Evolutionary conservation across 768 basidiomycete genomes (phyloP).

Genomic region (Macrolepiota dolichaula): DNA sequence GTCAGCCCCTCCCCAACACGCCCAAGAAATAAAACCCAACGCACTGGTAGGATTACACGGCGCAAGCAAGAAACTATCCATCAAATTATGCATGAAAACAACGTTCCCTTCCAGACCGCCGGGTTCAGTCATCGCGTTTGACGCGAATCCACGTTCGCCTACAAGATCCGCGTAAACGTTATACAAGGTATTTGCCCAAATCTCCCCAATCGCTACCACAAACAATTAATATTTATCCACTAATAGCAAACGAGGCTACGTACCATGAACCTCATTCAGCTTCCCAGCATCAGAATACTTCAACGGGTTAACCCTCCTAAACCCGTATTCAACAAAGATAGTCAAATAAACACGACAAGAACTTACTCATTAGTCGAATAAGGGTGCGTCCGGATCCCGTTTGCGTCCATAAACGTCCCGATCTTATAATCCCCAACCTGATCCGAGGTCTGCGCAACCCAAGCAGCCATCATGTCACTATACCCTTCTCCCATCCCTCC

Average conservation of each 20-base stretch:
- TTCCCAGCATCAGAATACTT: slow-evolving; percentile 36
- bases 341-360: neutral
- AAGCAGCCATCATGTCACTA: slow-evolving; percentile 53
- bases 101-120: slow-evolving; percentile 42
- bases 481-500: slow-evolving; percentile 72
- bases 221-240: neutral
- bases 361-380: slow-evolving; percentile 50
- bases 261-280: slow-evolving; percentile 44
- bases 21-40: slow-evolving; percentile 13
- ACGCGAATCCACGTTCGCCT: slow-evolving; percentile 30
- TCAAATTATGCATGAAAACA: slow-evolving; percentile 48
- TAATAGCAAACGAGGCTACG: slow-evolving; percentile 9
- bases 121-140: slow-evolving; percentile 36
- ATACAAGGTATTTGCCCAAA: slow-evolving; percentile 47
- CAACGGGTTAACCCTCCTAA: slow-evolving; percentile 37
- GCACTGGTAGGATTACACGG: slow-evolving; percentile 49
- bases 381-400: slow-evolving; percentile 51
- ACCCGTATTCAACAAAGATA: neutral
- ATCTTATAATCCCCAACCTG: slow-evolving; percentile 33
- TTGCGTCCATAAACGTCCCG: slow-evolving; percentile 46
- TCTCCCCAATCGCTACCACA: slow-evolving; percentile 49
- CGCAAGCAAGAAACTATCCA: slow-evolving; percentile 47
- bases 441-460: slow-evolving; percentile 36
- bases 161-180: slow-evolving; percentile 42
- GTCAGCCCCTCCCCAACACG: neutral